Base-by-base conservation (phyloP, 1,284 basidiomycete species). In the Heterobasidion irregulare region DNA sequence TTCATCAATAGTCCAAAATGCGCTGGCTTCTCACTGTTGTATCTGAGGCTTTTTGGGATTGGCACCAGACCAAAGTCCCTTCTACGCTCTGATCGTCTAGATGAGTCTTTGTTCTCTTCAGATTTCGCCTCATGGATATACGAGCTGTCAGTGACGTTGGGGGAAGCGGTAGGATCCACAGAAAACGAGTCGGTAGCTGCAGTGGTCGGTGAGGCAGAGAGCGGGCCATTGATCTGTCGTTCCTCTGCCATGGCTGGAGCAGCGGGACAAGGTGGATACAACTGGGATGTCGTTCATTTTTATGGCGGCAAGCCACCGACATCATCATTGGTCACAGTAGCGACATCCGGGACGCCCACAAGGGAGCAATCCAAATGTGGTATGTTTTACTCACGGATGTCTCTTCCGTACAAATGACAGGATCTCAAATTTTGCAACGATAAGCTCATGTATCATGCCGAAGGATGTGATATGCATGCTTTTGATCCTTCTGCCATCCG, bases 21-120 rank as follows among this genome's bases (percentile, higher is more conserved):
- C 48, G 79, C 80, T 0, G 83, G 82, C 19, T 71, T 73, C 5
- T 74, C 63, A 1, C 82, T 79, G 69, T 88, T 72, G 63, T 86
- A 83, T 38, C 78, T 80, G 10, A 87, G 72, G 50, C 73, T 70
- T 56, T 65, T 70, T 0, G 88, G 89, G 34, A 91, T 86, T 0
- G 85, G 85, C 7, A 90, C 60, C 58, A 90, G 72, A 7, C 80
- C 77, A 59, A 89, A 80, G 61, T 87, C 83, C n/a, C 38, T 41
- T n/a, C 8, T n/a, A n/a, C 38, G 38, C 38, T 10, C 4, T 41
- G 6, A 41, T 41, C 10, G 38, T 41, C 10, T n/a, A 41, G 5
- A n/a, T 12, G 6, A 41, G n/a, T 41, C 38, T 10, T 41, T 5
- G 6, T 26, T 26, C 26, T 26, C 38, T 41, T 41, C 38, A n/a